phyloP scores from a whole-genome alignment of 305 asterid genomes.

The Rubia tinctorum region DNA sequence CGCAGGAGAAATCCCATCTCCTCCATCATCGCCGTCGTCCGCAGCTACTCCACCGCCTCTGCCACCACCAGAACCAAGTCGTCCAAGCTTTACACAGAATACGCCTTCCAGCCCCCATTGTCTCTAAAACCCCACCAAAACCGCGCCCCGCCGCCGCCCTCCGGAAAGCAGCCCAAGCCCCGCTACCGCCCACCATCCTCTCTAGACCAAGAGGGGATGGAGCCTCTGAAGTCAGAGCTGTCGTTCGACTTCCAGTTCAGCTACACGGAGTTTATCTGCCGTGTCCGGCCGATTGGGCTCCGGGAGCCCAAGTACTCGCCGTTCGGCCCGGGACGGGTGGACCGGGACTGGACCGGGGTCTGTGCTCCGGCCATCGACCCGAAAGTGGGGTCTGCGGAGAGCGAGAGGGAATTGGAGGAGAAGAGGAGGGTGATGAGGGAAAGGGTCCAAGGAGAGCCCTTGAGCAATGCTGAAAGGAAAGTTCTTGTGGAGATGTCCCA shows the following conservation, averaged over 20 bases:
- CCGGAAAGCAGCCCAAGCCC: constrained; percentile 41
- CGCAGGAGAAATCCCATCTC: constrained; percentile 34
- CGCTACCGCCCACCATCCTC: constrained; percentile 87
- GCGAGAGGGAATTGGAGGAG: constrained; percentile 65
- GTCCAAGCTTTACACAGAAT: constrained; percentile 55
- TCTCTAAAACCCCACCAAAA: constrained; percentile 40
- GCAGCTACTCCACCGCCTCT: constrained; percentile 29
- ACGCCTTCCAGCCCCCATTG: constrained; percentile 61
- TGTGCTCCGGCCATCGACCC: constrained; percentile 97
- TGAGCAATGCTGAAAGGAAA: constrained; percentile 79
- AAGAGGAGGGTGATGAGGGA: constrained; percentile 57
- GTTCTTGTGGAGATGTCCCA: constrained; percentile 63
- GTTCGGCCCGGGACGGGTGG: constrained; percentile 81
- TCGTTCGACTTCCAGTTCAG: constrained; percentile 97
- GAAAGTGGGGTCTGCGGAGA: constrained; percentile 44
- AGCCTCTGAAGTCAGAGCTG: constrained; percentile 48
- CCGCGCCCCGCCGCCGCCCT: constrained; percentile 24
- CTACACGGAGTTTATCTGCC: constrained; percentile 78
- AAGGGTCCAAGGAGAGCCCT: constrained; percentile 61
- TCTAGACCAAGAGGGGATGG: constrained; percentile 39
- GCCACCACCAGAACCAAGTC: constrained; percentile 16
- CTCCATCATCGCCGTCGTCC: constrained; percentile 28
- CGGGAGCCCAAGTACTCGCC: constrained; percentile 98
- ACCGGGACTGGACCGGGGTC: constrained; percentile 88
- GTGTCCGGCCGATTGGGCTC: constrained; percentile 82